Evolutionary conservation across 2,329 filamentous ascomycete genomes (phyloP).

Genomic region (Talaromyces albobiverticillius): DNA sequence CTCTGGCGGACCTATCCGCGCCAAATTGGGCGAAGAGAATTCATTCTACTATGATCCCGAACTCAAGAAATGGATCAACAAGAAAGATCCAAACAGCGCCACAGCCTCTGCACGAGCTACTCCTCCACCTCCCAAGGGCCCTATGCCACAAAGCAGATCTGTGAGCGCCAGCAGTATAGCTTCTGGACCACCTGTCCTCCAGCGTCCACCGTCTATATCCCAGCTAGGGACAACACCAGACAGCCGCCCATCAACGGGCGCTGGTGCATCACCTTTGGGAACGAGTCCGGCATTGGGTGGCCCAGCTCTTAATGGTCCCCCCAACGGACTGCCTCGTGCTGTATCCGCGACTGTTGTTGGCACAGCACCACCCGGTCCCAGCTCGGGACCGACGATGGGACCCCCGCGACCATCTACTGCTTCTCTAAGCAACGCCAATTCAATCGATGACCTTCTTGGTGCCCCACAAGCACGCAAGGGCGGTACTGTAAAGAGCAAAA

Average conservation of each 20-base stretch:
- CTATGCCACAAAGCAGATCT: slow-evolving; percentile 48
- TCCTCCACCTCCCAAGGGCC: slow-evolving; percentile 72
- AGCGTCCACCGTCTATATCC: slow-evolving; percentile 14
- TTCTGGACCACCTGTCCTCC: slow-evolving; percentile 31
- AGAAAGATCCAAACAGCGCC: slow-evolving; percentile 71
- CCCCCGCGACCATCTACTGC: slow-evolving; percentile 71
- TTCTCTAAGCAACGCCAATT: slow-evolving; percentile 86
- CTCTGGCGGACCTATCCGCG: slow-evolving; percentile 65
- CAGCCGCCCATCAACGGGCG: slow-evolving; percentile 32
- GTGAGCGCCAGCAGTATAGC: slow-evolving; percentile 56
- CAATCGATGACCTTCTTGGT: slow-evolving; percentile 87
- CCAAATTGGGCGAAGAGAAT: slow-evolving; percentile 91
- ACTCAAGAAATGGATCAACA: slow-evolving; percentile 98
- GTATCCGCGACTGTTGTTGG: slow-evolving; percentile 32
- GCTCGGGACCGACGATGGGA: slow-evolving; percentile 26
- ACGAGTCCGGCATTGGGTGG: slow-evolving; percentile 29
- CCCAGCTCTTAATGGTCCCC: slow-evolving; percentile 23
- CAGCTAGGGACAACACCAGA: slow-evolving; percentile 14
- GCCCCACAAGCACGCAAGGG: slow-evolving; percentile 68
- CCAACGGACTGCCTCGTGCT: slow-evolving; percentile 29
- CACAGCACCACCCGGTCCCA: slow-evolving; percentile 34
- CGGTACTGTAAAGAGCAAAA: slow-evolving; percentile 62
- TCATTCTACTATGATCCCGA: slow-evolving; percentile 93
- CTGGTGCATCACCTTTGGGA: slow-evolving; percentile 24
- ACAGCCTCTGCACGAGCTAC: slow-evolving; percentile 59